Base-by-base conservation (phyloP, 345 rosid species). In the Rhizophora apiculata region DNA sequence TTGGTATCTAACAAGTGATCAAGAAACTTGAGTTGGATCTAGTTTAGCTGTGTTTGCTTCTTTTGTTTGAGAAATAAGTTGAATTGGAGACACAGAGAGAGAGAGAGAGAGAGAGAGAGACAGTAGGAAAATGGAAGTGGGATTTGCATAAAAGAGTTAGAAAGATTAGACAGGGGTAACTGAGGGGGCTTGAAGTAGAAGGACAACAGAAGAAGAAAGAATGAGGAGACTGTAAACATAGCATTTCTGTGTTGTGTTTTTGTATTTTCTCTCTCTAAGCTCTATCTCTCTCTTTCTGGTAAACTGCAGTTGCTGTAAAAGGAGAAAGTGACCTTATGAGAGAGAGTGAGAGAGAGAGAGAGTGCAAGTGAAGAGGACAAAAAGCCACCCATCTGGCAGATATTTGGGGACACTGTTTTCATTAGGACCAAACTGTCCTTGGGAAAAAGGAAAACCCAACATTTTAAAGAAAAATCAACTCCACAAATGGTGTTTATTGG, bases 191-290 rank as follows among this genome's bases (percentile, higher is more conserved):
- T 72, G 75, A 49, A 56, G 18, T 19, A 32, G 73, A 74, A 63
- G 60, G 62, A 67, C 36, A 60, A 73, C 53, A 73, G 71, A 20
- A 62, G 77, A 66, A 73, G 79, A 56, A 60, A 54, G 78, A 67
- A 60, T 56, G 75, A 67, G 66, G 64, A 20, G 30, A 49, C 67
- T 37, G 68, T 48, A 37, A 59, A 30, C 51, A 76, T 62, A 67
- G 62, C 78, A 73, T 66, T 39, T 46, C 24, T 21, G 27, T 16
- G 7, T 8, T 16, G 30, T 56, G 15, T 13, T 19, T 30, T 43
- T 59, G 54, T 19, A 63, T 49, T 34, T 30, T 16, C 4, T 21
- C 7, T 6, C 26, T 27, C 55, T 26, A 34, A 34, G 37, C 10
- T 34, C 37, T 34, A 1, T 34, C 37, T 19, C 27, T 39, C 29